phyloP scores from a whole-genome alignment of 495 filamentous ascomycete species.

The Cudoniella acicularis region DNA sequence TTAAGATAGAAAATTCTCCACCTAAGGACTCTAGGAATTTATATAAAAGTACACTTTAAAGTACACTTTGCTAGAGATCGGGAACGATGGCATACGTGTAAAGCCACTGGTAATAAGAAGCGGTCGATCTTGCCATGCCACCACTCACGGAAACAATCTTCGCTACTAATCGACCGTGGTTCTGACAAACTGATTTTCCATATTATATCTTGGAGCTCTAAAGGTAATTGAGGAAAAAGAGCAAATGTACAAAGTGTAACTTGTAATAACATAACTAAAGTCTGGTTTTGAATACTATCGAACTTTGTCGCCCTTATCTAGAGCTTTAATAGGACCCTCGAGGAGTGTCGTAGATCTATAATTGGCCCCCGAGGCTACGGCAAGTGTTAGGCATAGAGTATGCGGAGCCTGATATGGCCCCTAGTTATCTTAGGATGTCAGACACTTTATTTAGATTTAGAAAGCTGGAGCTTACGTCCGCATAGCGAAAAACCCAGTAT shows the following conservation, averaged over 20 bases:
- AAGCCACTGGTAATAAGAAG: slow-evolving; percentile 11
- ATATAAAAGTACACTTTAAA: slow-evolving; percentile 3
- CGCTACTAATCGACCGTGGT: slow-evolving; percentile 1
- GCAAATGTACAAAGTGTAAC: slow-evolving; percentile 7
- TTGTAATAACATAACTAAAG: slow-evolving; percentile 11
- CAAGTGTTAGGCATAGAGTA: background rate
- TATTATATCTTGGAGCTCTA: slow-evolving; percentile 7
- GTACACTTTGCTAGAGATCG: background rate
- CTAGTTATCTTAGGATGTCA: background rate
- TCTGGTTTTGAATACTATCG: background rate
- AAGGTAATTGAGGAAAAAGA: slow-evolving; percentile 8
- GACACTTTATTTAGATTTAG: background rate
- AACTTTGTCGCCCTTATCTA: background rate
- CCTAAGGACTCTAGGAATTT: slow-evolving; percentile 11
- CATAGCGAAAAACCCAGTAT: too few relatives aligned
- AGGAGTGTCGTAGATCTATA: background rate
- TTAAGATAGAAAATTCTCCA: slow-evolving; percentile 7
- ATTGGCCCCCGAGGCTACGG: background rate
- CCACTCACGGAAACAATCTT: slow-evolving; percentile 9
- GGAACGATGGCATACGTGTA: slow-evolving; percentile 5
- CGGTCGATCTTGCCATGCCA: slow-evolving; percentile 7
- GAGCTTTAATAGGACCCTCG: background rate
- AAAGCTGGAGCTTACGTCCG: too few relatives aligned
- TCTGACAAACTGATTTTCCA: slow-evolving; percentile 8
- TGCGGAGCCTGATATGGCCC: background rate